A percentile compares a stretch with the other conserved stretches of the same genome.
These are phyloP conservation scores for Russula vinacea DNA, from an alignment of 768 basidiomycete genomes.

Conservation along the genomic window DNA sequence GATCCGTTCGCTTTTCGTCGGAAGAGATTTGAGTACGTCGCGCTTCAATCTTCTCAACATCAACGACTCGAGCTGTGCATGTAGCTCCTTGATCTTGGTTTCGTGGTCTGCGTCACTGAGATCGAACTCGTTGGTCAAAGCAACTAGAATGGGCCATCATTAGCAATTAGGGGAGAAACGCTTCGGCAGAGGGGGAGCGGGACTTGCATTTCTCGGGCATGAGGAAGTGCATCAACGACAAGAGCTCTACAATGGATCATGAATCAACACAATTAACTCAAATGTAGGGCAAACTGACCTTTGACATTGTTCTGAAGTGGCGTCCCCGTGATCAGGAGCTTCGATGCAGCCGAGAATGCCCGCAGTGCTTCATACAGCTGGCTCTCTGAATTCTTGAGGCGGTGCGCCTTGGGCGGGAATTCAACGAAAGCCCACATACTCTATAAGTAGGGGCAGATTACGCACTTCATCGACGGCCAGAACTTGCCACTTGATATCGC, in stretches of 20 bases:
- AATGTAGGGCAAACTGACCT: slow-evolving; percentile 48
- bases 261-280: slow-evolving; percentile 22
- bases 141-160: slow-evolving; percentile 51
- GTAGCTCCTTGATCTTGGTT: slow-evolving; percentile 91
- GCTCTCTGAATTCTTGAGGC: slow-evolving; percentile 96
- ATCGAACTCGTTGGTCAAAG: slow-evolving; percentile 93
- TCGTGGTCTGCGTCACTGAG: slow-evolving; percentile 91
- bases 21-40: slow-evolving; percentile 92
- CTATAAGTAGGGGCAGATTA: slow-evolving; percentile 30
- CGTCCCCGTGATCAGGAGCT: slow-evolving; percentile 96
- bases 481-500: slow-evolving; percentile 95
- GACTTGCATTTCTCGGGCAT: slow-evolving; percentile 94
- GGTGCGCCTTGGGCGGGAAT: slow-evolving; percentile 66
- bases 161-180: neutral
- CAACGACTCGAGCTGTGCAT: slow-evolving; percentile 85
- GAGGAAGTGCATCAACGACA: slow-evolving; percentile 98
- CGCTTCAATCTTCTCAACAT: slow-evolving; percentile 95
- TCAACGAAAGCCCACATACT: neutral
- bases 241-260: slow-evolving; percentile 57
- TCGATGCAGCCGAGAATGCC: slow-evolving; percentile 85
- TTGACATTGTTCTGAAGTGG: slow-evolving; percentile 99
- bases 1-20: slow-evolving; percentile 97
- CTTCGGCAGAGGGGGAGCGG: neutral
- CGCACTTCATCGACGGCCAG: slow-evolving; percentile 90
- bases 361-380: slow-evolving; percentile 93